Evolutionary conservation across 805 yeast species (phyloP).

Genomic region (Yamadazyma philogaea): DNA sequence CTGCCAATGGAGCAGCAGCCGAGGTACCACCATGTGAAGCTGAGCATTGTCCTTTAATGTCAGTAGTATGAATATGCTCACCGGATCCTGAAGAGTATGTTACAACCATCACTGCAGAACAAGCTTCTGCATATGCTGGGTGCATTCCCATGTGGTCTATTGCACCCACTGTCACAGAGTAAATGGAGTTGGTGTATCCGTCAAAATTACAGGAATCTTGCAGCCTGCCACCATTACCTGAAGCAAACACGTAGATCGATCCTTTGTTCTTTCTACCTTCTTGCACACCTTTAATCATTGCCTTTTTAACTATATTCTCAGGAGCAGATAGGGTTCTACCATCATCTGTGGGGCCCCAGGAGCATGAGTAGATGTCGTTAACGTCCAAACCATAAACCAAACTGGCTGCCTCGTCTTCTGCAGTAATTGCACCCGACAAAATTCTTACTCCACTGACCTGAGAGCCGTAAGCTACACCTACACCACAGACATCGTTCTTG

Average conservation of each 20-base stretch:
- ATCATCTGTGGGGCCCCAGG: slow-evolving; percentile 98
- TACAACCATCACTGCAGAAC: slow-evolving; percentile 91
- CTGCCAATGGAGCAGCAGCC: slow-evolving; percentile 98
- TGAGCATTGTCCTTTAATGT: slow-evolving; percentile 66
- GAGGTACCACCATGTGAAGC: slow-evolving; percentile 91
- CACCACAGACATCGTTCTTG: slow-evolving; percentile 85
- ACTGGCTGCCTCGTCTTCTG: slow-evolving; percentile 90
- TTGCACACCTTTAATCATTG: slow-evolving; percentile 78
- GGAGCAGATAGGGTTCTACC: slow-evolving; percentile 88
- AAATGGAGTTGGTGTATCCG: slow-evolving; percentile 94
- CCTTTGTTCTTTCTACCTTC: slow-evolving; percentile 83
- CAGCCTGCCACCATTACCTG: slow-evolving; percentile 84
- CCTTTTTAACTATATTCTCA: slow-evolving; percentile 69
- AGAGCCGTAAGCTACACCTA: slow-evolving; percentile 90
- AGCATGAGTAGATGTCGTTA: slow-evolving; percentile 93
- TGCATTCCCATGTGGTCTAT: slow-evolving; percentile 83
- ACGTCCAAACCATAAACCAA: slow-evolving; percentile 73
- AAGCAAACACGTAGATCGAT: slow-evolving; percentile 88
- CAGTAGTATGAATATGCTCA: slow-evolving; percentile 87
- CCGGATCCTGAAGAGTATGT: slow-evolving; percentile 91
- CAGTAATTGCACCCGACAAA: slow-evolving; percentile 71
- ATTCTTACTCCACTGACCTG: slow-evolving; percentile 89
- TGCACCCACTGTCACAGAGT: slow-evolving; percentile 92
- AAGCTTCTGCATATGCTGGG: slow-evolving; percentile 87
- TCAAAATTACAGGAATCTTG: slow-evolving; percentile 95